phyloP scores from a whole-genome alignment of 345 rosid species.

The Pistacia integerrima region DNA sequence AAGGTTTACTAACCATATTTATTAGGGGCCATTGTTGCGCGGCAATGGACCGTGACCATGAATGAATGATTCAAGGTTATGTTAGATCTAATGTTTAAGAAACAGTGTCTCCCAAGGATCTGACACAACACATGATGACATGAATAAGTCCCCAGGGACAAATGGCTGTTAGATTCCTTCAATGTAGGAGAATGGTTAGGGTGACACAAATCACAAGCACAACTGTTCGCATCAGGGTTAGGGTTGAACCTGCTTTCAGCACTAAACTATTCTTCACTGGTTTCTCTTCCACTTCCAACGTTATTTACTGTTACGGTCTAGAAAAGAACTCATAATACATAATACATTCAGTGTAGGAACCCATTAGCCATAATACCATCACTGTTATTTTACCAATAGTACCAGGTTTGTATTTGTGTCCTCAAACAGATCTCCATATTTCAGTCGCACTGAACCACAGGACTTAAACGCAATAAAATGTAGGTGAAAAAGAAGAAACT shows the following conservation, averaged over 20 bases:
- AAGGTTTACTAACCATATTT: not conserved
- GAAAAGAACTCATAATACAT: too few relatives aligned
- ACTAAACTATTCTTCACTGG: too few relatives aligned
- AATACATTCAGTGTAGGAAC: too few relatives aligned
- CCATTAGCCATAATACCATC: too few relatives aligned
- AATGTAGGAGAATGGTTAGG: not conserved
- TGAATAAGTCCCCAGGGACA: not conserved
- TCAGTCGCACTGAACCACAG: too few relatives aligned
- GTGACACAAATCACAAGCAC: not conserved
- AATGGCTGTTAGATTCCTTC: not conserved
- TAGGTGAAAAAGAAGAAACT: not conserved
- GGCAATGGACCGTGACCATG: not conserved
- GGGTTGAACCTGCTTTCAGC: not conserved
- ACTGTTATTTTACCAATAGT: too few relatives aligned
- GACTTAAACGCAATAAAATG: too few relatives aligned
- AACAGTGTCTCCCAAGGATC: too few relatives aligned
- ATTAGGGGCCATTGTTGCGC: not conserved
- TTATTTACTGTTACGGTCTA: too few relatives aligned
- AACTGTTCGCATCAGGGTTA: not conserved
- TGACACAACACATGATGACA: not conserved
- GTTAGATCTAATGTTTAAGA: too few relatives aligned
- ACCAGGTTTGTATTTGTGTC: too few relatives aligned
- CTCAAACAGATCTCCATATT: not conserved
- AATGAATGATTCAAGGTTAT: not conserved
- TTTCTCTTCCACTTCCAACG: too few relatives aligned